phyloP scores from a whole-genome alignment of 2,329 filamentous ascomycete species.

The Penicillium paneum region DNA sequence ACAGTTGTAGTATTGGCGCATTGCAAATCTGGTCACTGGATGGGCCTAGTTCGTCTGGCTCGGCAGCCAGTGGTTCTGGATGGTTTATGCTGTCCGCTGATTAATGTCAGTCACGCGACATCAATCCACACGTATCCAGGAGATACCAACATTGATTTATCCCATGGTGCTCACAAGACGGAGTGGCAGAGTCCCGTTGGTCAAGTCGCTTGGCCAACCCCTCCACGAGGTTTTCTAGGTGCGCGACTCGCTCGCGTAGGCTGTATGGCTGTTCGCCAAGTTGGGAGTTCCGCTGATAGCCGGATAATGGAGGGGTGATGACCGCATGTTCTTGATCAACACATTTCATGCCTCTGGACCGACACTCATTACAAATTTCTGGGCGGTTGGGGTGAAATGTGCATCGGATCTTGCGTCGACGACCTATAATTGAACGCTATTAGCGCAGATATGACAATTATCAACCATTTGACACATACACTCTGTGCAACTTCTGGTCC shows the following conservation, averaged over 20 bases:
- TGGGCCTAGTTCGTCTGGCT: slow-evolving; percentile 21
- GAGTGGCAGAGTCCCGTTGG: slow-evolving; percentile 14
- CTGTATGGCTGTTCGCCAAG: slow-evolving; percentile 34
- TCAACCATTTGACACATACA: slow-evolving; percentile 25
- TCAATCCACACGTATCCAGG: neutral
- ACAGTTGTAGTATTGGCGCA: slow-evolving; percentile 38
- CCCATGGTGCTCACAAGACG: slow-evolving; percentile 3
- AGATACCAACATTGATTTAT: neutral
- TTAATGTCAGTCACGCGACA: neutral
- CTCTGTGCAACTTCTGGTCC: slow-evolving; percentile 44
- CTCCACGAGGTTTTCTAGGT: slow-evolving; percentile 38
- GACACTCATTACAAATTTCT: slow-evolving; percentile 42
- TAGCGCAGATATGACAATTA: neutral
- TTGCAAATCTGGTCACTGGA: slow-evolving; percentile 30
- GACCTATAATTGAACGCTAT: slow-evolving; percentile 23
- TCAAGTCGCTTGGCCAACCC: slow-evolving; percentile 33
- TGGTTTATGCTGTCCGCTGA: slow-evolving; percentile 3
- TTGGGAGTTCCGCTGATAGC: neutral
- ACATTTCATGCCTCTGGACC: slow-evolving; percentile 37
- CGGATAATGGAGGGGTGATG: slow-evolving; percentile 4
- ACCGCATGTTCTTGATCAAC: slow-evolving; percentile 38
- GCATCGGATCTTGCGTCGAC: slow-evolving; percentile 44
- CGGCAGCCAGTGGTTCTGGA: slow-evolving; percentile 10
- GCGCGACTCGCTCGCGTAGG: slow-evolving; percentile 38
- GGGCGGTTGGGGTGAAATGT: slow-evolving; percentile 35